Base-by-base conservation (phyloP, 169 alveolate genomes). In the Plasmodium blacklocki region DNA sequence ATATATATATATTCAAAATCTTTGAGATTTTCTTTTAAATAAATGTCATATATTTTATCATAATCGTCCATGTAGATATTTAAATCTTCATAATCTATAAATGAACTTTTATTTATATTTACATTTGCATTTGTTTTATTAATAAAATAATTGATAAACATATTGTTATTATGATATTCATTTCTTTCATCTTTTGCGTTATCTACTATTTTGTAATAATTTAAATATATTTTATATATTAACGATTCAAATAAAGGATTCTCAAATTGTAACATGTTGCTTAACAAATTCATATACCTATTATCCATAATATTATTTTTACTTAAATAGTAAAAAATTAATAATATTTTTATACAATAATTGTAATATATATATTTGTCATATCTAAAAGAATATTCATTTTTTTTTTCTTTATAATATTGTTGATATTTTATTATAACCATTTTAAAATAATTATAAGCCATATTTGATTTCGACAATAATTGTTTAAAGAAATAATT, bases 401-500 rank as follows among this genome's bases (percentile, higher is more conserved):
- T 50, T 72, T 39, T 43, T 50, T 70, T 32, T 39, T 83, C 52
- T 54, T 32, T 39, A 39, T 39, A 5, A 39, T 39, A 39, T 39
- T 39, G 2, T 5, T 39, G n/a, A 73, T 71, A 83, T 12, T 72
- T 67, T 29, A 11, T 14, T 8, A 83, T 49, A 11, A 83, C 39
- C n/a, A 32, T 26, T 15, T 83, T 60, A 11, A 83, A 58, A 50
- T 83, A 83, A 43, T 60, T 72, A 9, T 8, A 83, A 39, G 68
- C 32, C 12, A 39, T 19, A 1, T 21, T 6, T n/a, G 91, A 83
- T 68, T 70, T 83, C 0, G 63, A 47, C 21, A 83, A 56, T 1
- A 83, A 74, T 26, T 83, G 54, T 47, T 71, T 83, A 49, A 83
- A 83, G 45, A 83, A 83, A 47, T 83, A 70, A 56, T 83, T 85